A percentile compares a stretch with the other conserved stretches of the same genome.
These are phyloP conservation scores for Candolleomyces efflorescens DNA, from an alignment of 768 basidiomycete species.

Conservation along the genomic window DNA sequence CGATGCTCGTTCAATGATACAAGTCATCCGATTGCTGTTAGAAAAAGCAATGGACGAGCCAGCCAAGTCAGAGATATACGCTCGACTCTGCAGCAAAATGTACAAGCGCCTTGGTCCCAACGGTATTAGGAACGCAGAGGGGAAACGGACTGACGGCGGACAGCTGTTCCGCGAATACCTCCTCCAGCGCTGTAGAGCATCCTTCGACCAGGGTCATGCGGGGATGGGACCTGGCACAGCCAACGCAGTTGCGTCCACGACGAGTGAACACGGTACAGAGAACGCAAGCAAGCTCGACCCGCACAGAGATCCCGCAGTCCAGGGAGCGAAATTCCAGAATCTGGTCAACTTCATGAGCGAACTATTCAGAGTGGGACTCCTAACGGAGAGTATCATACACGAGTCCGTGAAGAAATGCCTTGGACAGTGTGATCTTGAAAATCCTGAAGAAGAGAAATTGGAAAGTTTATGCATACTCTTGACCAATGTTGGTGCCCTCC, in stretches of 20 bases:
- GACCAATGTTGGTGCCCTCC: background rate
- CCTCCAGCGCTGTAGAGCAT: background rate
- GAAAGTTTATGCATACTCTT: background rate
- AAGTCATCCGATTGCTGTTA: constrained; percentile 86
- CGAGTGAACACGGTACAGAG: background rate
- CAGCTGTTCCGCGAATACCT: background rate
- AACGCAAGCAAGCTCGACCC: background rate
- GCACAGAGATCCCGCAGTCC: too few relatives aligned
- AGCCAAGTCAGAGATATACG: constrained; percentile 90
- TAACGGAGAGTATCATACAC: background rate
- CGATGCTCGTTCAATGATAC: constrained; percentile 27
- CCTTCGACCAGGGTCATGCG: background rate
- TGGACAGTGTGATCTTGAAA: background rate
- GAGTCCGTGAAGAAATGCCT: background rate
- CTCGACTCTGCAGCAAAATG: constrained; percentile 85
- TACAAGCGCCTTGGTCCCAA: constrained; percentile 73
- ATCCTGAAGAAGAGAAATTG: background rate
- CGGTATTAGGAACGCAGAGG: background rate
- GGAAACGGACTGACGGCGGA: background rate
- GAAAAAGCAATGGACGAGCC: constrained; percentile 92
- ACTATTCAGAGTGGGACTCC: background rate
- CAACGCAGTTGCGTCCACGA: background rate
- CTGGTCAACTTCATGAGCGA: background rate
- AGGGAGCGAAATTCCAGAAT: background rate
- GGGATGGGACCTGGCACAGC: background rate